Evolutionary conservation across 352 stramenopile genomes (phyloP), one percentile per base, ranked within the genome.

Genomic region (Pythium dissotocum): DNA sequence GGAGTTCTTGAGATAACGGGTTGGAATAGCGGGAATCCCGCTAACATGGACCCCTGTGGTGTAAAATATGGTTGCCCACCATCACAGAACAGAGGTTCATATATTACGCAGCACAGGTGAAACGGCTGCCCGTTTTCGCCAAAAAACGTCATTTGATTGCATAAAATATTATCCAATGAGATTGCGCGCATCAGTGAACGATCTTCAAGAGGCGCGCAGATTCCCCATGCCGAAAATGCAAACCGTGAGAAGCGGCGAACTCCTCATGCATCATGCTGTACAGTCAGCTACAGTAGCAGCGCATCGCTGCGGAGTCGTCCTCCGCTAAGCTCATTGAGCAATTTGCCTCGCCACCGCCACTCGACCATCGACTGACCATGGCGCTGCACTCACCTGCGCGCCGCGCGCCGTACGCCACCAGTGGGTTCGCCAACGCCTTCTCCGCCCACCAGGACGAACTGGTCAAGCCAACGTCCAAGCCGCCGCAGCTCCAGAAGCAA

Each of bases 121-220:
- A 53, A 53, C 46, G 16, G n/a, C n/a, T 32, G 4, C 46, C 46
- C 46, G 46, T 56, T 56, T 67, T 67, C 36, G 2, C 51, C 6
- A n/a, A 38, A 36, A 46, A 8, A 8, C 18, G 6, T 0, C n/a
- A 4, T 40, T 14, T 57, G 33, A 63, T 70, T 35, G 35, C 16
- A n/a, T 36, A 30, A 38, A 8, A 51, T 51, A 44, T 58, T 55
- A 58, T 14, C 65, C 59, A 68, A 67, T 72, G 3, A 38, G 4
- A 14, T 21, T 4, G 0, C 32, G 12, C 28, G 1, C 18, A 33
- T 16, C 26, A 38, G 6, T 38, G 66, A 72, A 72, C 38, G 55
- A 72, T 72, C 66, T 72, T 68, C 24, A 72, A 72, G 36, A 0
- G 66, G 2, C 54, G 66, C 48, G 54, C 42, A 61, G 24, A 48